Evolutionary conservation across 2,329 filamentous ascomycete genomes (phyloP).

Genomic region (Polytolypa hystricis): DNA sequence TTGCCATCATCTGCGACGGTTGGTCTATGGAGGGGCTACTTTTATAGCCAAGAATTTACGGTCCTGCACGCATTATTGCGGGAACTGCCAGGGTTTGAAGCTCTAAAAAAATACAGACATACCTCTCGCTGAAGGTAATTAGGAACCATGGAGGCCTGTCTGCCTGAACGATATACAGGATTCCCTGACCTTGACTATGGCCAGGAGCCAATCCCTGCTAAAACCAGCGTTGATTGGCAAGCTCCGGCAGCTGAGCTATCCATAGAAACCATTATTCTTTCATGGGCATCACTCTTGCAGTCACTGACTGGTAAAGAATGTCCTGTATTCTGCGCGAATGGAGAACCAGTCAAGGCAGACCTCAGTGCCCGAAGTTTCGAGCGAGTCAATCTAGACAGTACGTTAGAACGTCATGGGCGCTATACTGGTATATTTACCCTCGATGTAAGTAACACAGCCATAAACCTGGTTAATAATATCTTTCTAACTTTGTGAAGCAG

Average conservation of each 20-base stretch:
- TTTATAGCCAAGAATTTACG: too few relatives aligned
- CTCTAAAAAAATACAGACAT: too few relatives aligned
- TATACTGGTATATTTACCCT: slow-evolving; percentile 19
- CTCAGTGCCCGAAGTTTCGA: slow-evolving; percentile 12
- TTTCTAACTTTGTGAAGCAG: background rate
- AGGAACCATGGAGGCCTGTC: too few relatives aligned
- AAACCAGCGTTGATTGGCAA: slow-evolving; percentile 7
- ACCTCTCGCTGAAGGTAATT: too few relatives aligned
- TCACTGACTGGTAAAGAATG: slow-evolving; percentile 22
- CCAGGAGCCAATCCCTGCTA: slow-evolving; percentile 2
- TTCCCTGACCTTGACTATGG: slow-evolving; percentile 13
- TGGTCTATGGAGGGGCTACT: too few relatives aligned
- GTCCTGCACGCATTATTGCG: too few relatives aligned
- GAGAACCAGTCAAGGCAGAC: slow-evolving; percentile 19
- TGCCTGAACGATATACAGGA: slow-evolving; percentile 10
- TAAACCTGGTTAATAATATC: too few relatives aligned
- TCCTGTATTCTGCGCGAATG: slow-evolving; percentile 23
- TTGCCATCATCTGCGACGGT: too few relatives aligned
- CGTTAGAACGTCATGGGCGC: slow-evolving; percentile 7
- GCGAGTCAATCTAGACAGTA: slow-evolving; percentile 11
- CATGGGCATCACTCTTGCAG: slow-evolving; percentile 22
- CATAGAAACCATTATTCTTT: slow-evolving; percentile 8
- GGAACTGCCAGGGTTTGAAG: too few relatives aligned
- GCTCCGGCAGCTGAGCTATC: slow-evolving; percentile 2
- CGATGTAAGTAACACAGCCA: slow-evolving; percentile 13